Conservation (phyloP, 192 early-diverging fungal species). For the Bifiguratus adelaidae region DNA sequence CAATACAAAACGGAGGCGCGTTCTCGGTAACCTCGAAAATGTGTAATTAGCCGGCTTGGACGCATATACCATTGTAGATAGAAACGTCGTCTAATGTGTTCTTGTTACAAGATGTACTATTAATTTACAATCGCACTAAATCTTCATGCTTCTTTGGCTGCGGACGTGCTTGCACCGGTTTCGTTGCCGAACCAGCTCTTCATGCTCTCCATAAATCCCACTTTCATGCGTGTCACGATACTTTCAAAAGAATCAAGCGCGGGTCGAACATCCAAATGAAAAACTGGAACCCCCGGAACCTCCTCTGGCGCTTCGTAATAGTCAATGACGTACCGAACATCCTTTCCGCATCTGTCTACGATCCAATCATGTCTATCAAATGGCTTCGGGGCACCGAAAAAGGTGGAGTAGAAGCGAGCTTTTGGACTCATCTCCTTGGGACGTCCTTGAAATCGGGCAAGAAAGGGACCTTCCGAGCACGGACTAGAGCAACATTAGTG, state of each 20-base stretch:
- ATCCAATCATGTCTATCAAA: conserved; percentile 99
- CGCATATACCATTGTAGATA: too few relatives aligned
- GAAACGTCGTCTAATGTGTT: too few relatives aligned
- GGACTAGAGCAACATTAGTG: conserved; percentile 2
- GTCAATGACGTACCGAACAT: conserved; percentile 94
- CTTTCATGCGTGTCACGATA: conserved; percentile 50
- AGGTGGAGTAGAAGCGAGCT: conserved; percentile 48
- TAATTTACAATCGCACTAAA: too few relatives aligned
- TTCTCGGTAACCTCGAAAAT: too few relatives aligned
- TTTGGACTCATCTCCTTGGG: conserved; percentile 70
- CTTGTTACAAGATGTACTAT: too few relatives aligned
- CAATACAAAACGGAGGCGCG: too few relatives aligned
- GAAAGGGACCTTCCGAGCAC: conserved; percentile 37
- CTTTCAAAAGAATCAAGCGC: conserved; percentile 72
- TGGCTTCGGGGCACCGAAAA: conserved; percentile 68
- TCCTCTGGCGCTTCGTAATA: conserved; percentile 79
- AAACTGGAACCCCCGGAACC: conserved; percentile 61
- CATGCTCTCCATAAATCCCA: conserved; percentile 39
- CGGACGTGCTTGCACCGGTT: too few relatives aligned
- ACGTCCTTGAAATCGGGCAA: conserved; percentile 77
- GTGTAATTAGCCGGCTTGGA: too few relatives aligned
- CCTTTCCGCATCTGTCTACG: conserved; percentile 80
- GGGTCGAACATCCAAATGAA: conserved; percentile 91
- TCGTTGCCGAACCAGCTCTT: conserved; percentile 16
- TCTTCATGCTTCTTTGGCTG: too few relatives aligned